phyloP scores from a whole-genome alignment of 192 early-diverging fungal genomes.

The Phycomyces nitens region DNA sequence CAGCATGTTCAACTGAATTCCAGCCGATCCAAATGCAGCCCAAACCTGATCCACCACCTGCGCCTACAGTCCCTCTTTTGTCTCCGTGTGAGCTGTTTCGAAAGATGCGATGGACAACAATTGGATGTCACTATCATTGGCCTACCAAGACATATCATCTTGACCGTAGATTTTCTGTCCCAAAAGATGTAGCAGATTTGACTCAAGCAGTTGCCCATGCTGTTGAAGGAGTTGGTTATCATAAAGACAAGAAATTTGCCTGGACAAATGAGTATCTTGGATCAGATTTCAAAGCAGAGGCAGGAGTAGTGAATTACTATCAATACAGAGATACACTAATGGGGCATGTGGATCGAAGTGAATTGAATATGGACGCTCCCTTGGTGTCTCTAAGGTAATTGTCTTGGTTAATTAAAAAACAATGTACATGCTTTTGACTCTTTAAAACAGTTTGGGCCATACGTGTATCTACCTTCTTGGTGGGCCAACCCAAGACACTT shows the following conservation, averaged over 20 bases:
- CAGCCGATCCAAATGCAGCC: not conserved
- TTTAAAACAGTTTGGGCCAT: constrained; percentile 57
- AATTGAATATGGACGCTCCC: constrained; percentile 79
- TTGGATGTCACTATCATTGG: constrained; percentile 83
- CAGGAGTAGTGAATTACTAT: constrained; percentile 93
- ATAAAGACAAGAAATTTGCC: constrained; percentile 1
- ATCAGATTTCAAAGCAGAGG: constrained; percentile 67
- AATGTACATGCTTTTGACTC: constrained; percentile 6
- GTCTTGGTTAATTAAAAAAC: not conserved
- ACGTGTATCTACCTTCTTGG: constrained; percentile 83
- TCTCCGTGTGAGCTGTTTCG: constrained; percentile 42
- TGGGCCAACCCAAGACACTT: constrained; percentile 61
- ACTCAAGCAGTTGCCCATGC: constrained; percentile 63
- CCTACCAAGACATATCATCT: constrained; percentile 75
- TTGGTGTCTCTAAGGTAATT: constrained; percentile 71
- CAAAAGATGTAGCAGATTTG: constrained; percentile 57
- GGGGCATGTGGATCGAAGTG: constrained; percentile 91
- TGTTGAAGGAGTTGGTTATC: constrained; percentile 44
- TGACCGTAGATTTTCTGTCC: constrained; percentile 64
- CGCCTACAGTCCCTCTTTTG: constrained; percentile 32
- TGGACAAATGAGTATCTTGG: constrained; percentile 56
- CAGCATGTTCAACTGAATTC: constrained; percentile 17
- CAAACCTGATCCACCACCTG: constrained; percentile 16
- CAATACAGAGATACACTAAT: constrained; percentile 75
- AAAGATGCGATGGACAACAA: constrained; percentile 68